Evolutionary conservation across 805 yeast genomes (phyloP).

Genomic region (Metschnikowia drakensbergensis): DNA sequence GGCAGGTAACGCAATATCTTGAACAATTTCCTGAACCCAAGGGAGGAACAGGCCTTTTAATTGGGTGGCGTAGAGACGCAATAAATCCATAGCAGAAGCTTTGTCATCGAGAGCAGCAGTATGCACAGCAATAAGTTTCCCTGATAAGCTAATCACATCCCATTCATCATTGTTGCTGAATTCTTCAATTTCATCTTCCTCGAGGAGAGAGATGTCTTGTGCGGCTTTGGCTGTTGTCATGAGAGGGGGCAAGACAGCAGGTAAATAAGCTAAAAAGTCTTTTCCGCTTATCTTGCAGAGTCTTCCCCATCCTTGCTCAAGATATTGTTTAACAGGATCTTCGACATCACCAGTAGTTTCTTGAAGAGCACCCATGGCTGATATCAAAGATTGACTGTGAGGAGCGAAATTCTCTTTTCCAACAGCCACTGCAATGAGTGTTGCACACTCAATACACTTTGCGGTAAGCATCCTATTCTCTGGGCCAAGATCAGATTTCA

Average conservation of each 20-base stretch:
- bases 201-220: slow-evolving; percentile 84
- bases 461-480: slow-evolving; percentile 81
- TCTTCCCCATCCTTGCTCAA: slow-evolving; percentile 96
- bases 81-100: slow-evolving; percentile 83
- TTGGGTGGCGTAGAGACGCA: slow-evolving; percentile 79
- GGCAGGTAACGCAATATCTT: slow-evolving; percentile 81
- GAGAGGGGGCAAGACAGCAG: slow-evolving; percentile 86
- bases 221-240: slow-evolving; percentile 81
- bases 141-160: slow-evolving; percentile 89
- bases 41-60: slow-evolving; percentile 79
- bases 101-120: slow-evolving; percentile 94
- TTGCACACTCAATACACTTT: slow-evolving; percentile 92
- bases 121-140: slow-evolving; percentile 91
- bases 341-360: slow-evolving; percentile 56
- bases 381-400: slow-evolving; percentile 69
- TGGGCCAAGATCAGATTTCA: slow-evolving; percentile 72
- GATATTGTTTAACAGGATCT: slow-evolving; percentile 81
- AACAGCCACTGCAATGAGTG: slow-evolving; percentile 90
- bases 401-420: slow-evolving; percentile 85
- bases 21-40: slow-evolving; percentile 73
- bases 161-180: slow-evolving; percentile 84
- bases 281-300: slow-evolving; percentile 81
- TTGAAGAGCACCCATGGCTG: slow-evolving; percentile 71
- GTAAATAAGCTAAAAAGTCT: slow-evolving; percentile 80
- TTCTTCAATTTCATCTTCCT: slow-evolving; percentile 82